Evolutionary conservation across 768 basidiomycete species (phyloP).

Genomic region (Podaxis carcinomalis): DNA sequence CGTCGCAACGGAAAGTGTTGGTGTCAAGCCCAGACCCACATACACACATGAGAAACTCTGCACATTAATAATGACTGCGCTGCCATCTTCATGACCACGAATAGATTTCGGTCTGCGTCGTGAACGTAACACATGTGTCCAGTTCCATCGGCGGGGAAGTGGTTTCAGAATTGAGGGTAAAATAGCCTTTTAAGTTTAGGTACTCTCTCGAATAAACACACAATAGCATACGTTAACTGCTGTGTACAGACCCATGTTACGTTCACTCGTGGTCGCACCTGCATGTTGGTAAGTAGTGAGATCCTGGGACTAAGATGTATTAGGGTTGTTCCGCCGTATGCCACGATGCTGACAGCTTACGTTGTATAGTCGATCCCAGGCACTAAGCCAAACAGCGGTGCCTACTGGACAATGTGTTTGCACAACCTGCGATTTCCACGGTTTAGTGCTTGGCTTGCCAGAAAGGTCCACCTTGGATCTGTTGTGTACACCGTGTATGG

Average conservation of each 20-base stretch:
- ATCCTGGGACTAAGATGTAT: neutral
- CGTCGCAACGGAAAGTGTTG: neutral
- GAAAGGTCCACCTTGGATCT: neutral
- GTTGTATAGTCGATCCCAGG: neutral
- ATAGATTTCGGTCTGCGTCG: neutral
- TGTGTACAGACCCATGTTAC: neutral
- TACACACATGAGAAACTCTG: neutral
- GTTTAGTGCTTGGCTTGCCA: neutral
- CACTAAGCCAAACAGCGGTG: neutral
- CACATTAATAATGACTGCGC: neutral
- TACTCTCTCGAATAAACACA: neutral
- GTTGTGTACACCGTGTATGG: neutral
- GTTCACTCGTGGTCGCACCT: constrained; percentile 2
- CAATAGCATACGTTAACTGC: neutral
- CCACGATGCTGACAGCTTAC: constrained; percentile 6
- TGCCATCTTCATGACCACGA: neutral
- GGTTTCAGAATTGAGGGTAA: constrained; percentile 1
- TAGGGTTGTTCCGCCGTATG: neutral
- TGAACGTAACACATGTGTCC: neutral
- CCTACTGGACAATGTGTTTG: neutral
- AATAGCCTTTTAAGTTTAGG: constrained; percentile 15
- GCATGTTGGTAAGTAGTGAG: neutral
- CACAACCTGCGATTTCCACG: neutral
- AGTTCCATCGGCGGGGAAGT: constrained; percentile 7
- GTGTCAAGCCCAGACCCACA: neutral